These are phyloP conservation scores for Quercus lobata DNA, from an alignment of 331 rosid genomes.

Conservation along the genomic window DNA sequence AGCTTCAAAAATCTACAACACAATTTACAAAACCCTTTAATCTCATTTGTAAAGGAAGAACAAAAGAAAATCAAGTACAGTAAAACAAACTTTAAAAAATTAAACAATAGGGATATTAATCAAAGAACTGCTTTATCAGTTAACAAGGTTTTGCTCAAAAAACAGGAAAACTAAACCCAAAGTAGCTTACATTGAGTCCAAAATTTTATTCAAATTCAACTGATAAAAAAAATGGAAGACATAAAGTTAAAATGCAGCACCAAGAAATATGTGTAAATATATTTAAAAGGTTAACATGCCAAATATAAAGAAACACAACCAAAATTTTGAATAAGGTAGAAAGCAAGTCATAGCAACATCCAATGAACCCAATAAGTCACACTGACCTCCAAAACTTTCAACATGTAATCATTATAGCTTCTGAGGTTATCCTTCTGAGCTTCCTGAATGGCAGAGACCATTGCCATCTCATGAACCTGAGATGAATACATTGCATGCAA, in stretches of 20 bases:
- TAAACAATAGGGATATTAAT: no score
- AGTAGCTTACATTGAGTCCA: no score
- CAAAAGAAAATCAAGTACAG: no score
- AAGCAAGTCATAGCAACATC: not conserved
- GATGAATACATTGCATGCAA: not conserved
- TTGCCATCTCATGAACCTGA: slow-evolving; percentile 98
- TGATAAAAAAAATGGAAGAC: not conserved
- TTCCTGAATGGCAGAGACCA: slow-evolving; percentile 96
- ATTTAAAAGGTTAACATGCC: not conserved
- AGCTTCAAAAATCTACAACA: no score
- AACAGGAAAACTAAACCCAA: no score
- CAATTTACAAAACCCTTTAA: no score
- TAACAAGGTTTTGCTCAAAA: no score
- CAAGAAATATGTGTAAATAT: not conserved
- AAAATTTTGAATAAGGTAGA: not conserved
- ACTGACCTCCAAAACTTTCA: slow-evolving; percentile 95
- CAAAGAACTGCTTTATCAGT: no score
- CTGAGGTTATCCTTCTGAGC: slow-evolving; percentile 95
- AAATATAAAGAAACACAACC: not conserved
- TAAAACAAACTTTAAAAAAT: no score
- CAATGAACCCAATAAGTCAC: slow-evolving; percentile 9
- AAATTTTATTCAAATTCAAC: no score
- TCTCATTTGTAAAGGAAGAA: no score
- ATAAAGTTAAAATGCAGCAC: not conserved
- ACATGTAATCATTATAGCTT: slow-evolving; percentile 89